Base-by-base conservation (phyloP, 1,284 basidiomycete species). In the Puccinia horiana region DNA sequence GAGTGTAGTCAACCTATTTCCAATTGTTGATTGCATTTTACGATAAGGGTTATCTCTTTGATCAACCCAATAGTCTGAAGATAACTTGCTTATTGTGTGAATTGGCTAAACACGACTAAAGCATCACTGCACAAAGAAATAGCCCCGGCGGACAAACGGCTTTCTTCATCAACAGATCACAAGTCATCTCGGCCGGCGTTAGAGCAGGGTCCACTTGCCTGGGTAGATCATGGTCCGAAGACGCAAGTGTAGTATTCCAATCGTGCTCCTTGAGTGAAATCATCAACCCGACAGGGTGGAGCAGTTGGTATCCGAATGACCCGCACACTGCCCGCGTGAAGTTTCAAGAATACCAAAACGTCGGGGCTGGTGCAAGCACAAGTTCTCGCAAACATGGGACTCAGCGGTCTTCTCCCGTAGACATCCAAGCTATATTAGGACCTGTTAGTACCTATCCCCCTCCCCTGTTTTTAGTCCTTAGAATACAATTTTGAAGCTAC, bases 61-160 rank as follows among this genome's bases (percentile, higher is more conserved):
- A n/a, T 47, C 14, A n/a, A 11, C 11, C 47, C 20, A 35, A 35
- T 4, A 32, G 16, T 20, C 26, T 2, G 18, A 20, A 40, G 9
- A 73, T 20, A 18, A 6, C 5, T 65, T 23, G 14, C 74, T 61
- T 12, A 58, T 40, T 61, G 5, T 56, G 3, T 23, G 54, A n/a
- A 40, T 47, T 52, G 42, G 1, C 44, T 61, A 16, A 26, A 26
- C 26, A 0, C 32, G 44, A 23, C 63, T 61, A 14, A 40, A 79
- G 77, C 14, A 79, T 79, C 65, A 79, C 77, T 37, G 77, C 77
- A 23, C 61, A 69, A 26, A 69, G 67, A 42, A 69, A 47, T n/a
- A 49, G 42, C 40, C 35, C 65, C 0, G 67, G 69, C 1, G 47
- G 47, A 54, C 1, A 2, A 18, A 54, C 61, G 37, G 1, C 16